Base-by-base conservation (phyloP, 306 rosid genomes). In the Datisca glomerata region DNA sequence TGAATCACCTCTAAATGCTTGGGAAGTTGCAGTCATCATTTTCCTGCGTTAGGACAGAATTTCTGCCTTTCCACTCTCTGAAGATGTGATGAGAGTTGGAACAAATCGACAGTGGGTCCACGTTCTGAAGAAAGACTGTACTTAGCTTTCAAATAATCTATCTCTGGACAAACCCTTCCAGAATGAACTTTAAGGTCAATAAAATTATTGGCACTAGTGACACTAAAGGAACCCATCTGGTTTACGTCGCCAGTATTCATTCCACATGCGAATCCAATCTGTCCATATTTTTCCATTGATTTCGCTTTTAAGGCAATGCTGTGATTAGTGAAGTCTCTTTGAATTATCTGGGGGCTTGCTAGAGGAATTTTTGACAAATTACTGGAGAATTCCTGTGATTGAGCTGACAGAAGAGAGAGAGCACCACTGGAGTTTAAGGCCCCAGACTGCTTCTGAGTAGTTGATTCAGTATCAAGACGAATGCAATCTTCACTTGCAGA, bases 381-480 rank as follows among this genome's bases (percentile, higher is more conserved):
- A 47, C 25, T 45, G 11, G 65, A 65, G 1, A 63, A 69, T 67
- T 51, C 68, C 42, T 61, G 75, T n/a, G 94, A 69, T 34, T 79
- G 94, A 45, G 93, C 66, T 82, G 96, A 82, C 96, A 86, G 96
- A 86, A 82, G 93, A 86, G 96, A 86, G 96, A 64, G 94, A 82
- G 87, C 96, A 79, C 76, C 63, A 48, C 82, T 72, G 21, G 96
- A 56, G 67, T 67, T 80, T 21, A 78, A 63, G 40, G 70, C 56
- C 45, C 82, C 75, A 13, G 79, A 69, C 22, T 78, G 41, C 40
- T 63, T 71, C 34, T 62, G 81, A 38, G 66, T 48, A 16, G 71
- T 59, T 38, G 86, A 55, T 41, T 76, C 38, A 24, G 75, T 58
- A 50, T 68, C 54, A 44, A 65, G 69, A 57, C 58, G 70, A 56